Evolutionary conservation across 768 basidiomycete species (phyloP), one percentile per base, ranked within the genome.

Genomic region (Cystofilobasidium bisporidii): DNA sequence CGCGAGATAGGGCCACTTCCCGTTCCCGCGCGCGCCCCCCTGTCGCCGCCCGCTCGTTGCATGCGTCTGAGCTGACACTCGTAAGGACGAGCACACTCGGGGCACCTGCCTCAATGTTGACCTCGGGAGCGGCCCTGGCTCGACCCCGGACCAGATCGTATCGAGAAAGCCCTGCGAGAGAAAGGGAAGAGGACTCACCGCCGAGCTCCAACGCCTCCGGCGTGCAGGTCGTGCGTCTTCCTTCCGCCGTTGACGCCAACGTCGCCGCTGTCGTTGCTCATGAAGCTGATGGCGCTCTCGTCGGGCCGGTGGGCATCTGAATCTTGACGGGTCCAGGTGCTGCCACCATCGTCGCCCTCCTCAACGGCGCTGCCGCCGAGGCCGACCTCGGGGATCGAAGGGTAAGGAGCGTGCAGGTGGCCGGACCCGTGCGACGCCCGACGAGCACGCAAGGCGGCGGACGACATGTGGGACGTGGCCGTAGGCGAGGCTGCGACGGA

Each of bases 251-350:
- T 11, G 12, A 20, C n/a, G 20, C 48, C 48, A 24, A 50, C 48
- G 59, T 60, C 59, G 38, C 32, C 38, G n/a, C 56, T 58, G 30
- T 26, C 38, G 32, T 22, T 38, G 59, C 59, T 60, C 32, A 60
- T 36, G 36, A 32, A 36, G 38, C 59, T 60, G 59, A 60, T 60
- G 11, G 59, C 32, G n/a, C 32, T 36, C n/a, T 26, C 38, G 59
- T 60, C 59, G 18, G 32, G 38, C 41, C 41, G 41, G 12, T 3
- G 15, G 28, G 8, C 14, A 6, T 58, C 57, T 20, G 18, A 22
- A 32, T 58, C 57, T 3, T 26, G 53, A 3, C 15, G 12, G 41
- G 11, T 43, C 41, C 41, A 43, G 12, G 18, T 3, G 41, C 41
- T 43, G 3, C 11, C 3, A 15, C 15, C 18, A 12, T 5, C 36